Conservation (phyloP, 2,329 filamentous ascomycete genomes). For the Diaporthe amygdali region DNA sequence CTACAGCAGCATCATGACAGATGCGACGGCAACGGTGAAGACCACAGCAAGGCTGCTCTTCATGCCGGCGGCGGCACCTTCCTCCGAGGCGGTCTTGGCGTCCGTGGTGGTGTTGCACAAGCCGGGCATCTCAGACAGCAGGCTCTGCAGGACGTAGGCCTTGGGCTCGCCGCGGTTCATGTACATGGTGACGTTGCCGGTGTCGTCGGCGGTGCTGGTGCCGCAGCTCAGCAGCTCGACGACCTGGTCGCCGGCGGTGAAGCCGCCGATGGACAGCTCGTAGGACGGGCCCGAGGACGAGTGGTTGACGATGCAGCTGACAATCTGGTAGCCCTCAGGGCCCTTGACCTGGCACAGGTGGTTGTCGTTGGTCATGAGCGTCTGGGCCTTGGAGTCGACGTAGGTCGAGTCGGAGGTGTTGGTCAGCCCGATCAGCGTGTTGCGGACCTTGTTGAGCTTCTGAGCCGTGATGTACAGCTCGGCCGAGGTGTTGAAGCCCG, state of each 20-base stretch:
- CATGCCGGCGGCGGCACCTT: constrained; percentile 14
- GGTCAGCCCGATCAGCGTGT: constrained; percentile 50
- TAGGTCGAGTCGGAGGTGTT: constrained; percentile 40
- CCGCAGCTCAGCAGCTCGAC: constrained; percentile 32
- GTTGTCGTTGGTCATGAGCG: constrained; percentile 43
- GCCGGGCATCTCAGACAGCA: constrained; percentile 10
- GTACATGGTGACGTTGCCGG: constrained; percentile 26
- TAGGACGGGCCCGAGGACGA: constrained; percentile 37
- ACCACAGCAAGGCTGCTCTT: constrained; percentile 16
- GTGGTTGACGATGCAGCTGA: constrained; percentile 46
- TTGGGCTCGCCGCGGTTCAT: constrained; percentile 24
- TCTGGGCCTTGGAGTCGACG: constrained; percentile 41
- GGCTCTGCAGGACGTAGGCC: constrained; percentile 25
- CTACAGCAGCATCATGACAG: constrained; percentile 23
- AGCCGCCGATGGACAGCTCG: constrained; percentile 33
- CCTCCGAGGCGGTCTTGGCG: constrained; percentile 11
- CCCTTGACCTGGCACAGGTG: constrained; percentile 51
- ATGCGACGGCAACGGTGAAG: background rate
- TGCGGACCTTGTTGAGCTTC: constrained; percentile 56
- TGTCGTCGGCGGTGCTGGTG: constrained; percentile 21
- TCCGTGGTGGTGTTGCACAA: constrained; percentile 23
- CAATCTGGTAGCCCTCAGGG: constrained; percentile 37
- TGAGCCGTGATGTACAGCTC: constrained; percentile 52
- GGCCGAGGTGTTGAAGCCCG: constrained; percentile 46
- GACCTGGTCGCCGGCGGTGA: constrained; percentile 32